Evolutionary conservation across 331 rosid genomes (phyloP), one percentile per base, ranked within the genome.

Genomic region (Pyrus hybrid): DNA sequence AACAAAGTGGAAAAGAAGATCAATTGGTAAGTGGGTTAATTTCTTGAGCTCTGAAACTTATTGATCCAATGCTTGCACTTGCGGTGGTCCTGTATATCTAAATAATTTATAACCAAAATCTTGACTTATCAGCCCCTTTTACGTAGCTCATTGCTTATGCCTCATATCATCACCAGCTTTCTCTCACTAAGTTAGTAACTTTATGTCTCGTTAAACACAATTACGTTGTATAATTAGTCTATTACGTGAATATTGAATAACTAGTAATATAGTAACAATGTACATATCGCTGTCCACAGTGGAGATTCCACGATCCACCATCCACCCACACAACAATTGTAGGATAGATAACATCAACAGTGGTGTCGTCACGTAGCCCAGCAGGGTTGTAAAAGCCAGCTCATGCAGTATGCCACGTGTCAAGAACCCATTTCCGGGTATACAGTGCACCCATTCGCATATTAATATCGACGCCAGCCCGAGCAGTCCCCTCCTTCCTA

Each of bases 311-410:
- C 71, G 4, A 68, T 82, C 75, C 82, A 63, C 63, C 57, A 77
- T 80, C 83, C 80, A 41, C 47, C 47, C 47, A 68, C 72, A 79
- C 72, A 83, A 65, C 86, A 86, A 79, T 85, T 87, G 84, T 85
- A 86, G 88, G 85, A 86, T 81, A 63, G 82, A 75, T 71, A 84
- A 81, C 91, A 86, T 58, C 71, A 32, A 30, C 69, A 64, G 69
- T 64, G 51, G 67, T 81, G 90, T 86, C 88, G 84, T 86, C 87
- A 82, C 79, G 85, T 71, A 80, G 81, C 85, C 86, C 87, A 69
- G 87, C 94, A 89, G 75, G 80, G 81, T 79, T 32, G 77, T 85
- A 79, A 78, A 80, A 25, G 84, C 85, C 94, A 89, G 92, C 86
- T 89, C 88, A 87, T 77, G 71, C 80, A 73, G 71, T 43, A 83